phyloP scores from a whole-genome alignment of 148 eudicot species.

The Camellia japonica region DNA sequence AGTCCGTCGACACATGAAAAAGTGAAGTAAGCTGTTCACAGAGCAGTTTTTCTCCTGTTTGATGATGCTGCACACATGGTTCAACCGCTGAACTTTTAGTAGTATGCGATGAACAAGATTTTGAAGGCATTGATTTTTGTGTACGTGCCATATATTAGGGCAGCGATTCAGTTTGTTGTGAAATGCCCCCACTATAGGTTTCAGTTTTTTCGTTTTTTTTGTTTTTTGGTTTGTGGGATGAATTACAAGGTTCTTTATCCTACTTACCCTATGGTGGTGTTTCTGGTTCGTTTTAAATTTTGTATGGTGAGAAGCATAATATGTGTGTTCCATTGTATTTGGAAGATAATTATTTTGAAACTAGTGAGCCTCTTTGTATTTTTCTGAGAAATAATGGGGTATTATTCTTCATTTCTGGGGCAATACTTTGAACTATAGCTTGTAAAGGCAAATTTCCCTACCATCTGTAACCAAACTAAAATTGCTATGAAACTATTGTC shows the following conservation, averaged over 20 bases:
- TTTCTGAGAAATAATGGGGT: background rate
- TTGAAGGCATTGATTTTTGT: constrained; percentile 30
- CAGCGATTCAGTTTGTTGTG: constrained; percentile 11
- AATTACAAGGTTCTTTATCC: constrained; percentile 5
- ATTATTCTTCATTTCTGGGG: background rate
- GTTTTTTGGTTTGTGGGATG: constrained; percentile 17
- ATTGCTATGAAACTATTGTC: too few relatives aligned
- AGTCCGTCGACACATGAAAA: constrained; percentile 53
- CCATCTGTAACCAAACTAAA: too few relatives aligned
- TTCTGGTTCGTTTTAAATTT: constrained; percentile 27
- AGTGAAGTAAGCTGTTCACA: constrained; percentile 21
- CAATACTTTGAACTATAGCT: background rate
- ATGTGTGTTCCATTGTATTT: constrained; percentile 16
- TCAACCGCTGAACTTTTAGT: background rate
- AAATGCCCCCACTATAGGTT: constrained; percentile 15
- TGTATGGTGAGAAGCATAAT: constrained; percentile 27
- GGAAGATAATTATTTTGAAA: constrained; percentile 9
- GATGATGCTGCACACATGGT: background rate
- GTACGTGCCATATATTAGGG: constrained; percentile 29
- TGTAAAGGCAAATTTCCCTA: background rate
- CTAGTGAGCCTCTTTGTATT: constrained; percentile 4
- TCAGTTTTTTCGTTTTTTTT: constrained; percentile 6
- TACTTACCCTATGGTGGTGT: background rate
- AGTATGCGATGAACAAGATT: constrained; percentile 13
- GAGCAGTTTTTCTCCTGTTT: background rate